Conservation (phyloP, 768 basidiomycete genomes). For the Rhodosporidiobolus sp. region DNA sequence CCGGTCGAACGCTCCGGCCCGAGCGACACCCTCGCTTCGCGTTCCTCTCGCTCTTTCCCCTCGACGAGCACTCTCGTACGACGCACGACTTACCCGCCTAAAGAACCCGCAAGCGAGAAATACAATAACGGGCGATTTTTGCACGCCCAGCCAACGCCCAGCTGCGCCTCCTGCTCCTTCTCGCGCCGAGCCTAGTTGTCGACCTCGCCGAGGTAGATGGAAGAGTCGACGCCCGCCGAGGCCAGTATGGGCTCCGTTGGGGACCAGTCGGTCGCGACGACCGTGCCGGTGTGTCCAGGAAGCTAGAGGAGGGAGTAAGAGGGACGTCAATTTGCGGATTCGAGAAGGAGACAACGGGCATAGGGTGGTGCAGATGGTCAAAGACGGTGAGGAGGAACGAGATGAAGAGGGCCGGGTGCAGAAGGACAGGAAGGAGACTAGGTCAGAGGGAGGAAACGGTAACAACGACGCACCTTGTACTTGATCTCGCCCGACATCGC, state of each 20-base stretch:
- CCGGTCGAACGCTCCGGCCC: neutral
- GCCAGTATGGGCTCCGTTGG: slow-evolving; percentile 81
- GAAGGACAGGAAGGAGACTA: neutral
- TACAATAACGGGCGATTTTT: neutral
- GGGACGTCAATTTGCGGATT: too few species aligned
- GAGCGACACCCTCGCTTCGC: neutral
- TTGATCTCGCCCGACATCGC: slow-evolving; percentile 43
- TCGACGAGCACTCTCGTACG: too few species aligned
- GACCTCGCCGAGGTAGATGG: slow-evolving; percentile 43
- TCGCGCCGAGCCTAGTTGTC: slow-evolving; percentile 2
- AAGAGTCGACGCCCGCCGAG: slow-evolving; percentile 33
- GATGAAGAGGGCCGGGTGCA: neutral
- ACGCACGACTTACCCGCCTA: too few species aligned
- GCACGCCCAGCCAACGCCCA: too few species aligned
- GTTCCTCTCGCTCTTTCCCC: neutral
- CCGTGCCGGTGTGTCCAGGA: slow-evolving; percentile 94
- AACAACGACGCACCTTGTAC: slow-evolving; percentile 48
- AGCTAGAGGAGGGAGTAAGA: slow-evolving; percentile 54
- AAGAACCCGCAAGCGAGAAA: too few species aligned
- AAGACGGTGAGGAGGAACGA: neutral
- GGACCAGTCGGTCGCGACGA: slow-evolving; percentile 92
- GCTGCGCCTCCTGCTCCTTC: neutral
- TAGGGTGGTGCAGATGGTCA: too few species aligned
- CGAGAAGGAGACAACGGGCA: neutral
- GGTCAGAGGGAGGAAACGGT: slow-evolving; percentile 29